phyloP scores from a whole-genome alignment of 2,329 filamentous ascomycete species.

The Zymoseptoria tritici region DNA sequence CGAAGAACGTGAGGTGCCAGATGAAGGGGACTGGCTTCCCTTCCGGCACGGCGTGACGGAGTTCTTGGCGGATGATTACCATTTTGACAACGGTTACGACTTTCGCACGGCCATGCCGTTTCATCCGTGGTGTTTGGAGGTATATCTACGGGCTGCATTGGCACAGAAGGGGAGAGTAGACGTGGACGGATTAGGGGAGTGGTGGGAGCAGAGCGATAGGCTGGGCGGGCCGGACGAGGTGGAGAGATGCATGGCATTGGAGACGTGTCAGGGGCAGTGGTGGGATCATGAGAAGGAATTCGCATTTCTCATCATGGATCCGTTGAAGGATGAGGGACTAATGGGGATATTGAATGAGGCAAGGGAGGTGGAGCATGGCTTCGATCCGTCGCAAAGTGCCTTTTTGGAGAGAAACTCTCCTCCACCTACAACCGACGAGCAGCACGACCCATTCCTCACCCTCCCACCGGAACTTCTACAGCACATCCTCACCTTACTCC shows the following conservation, averaged over 20 bases:
- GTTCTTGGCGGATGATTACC: background rate
- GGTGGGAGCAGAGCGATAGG: background rate
- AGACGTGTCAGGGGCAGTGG: conserved; percentile 1
- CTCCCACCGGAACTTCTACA: conserved; percentile 4
- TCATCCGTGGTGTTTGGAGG: conserved; percentile 13
- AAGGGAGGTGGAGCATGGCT: background rate
- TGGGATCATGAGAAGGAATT: conserved; percentile 6
- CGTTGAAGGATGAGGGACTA: conserved; percentile 1
- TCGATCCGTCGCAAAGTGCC: background rate
- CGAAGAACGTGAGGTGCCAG: background rate
- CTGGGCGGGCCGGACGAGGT: background rate
- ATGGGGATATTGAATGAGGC: background rate
- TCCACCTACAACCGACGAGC: background rate
- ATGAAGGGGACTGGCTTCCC: too few relatives aligned
- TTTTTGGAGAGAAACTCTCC: background rate
- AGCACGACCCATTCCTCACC: conserved; percentile 3
- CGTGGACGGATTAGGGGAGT: conserved; percentile 3
- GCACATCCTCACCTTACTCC: conserved; percentile 1
- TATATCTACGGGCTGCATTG: conserved; percentile 5
- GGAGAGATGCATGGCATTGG: background rate
- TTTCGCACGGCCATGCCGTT: conserved; percentile 7
- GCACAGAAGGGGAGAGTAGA: background rate
- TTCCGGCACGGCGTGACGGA: conserved; percentile 3
- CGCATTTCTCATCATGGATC: conserved; percentile 7
- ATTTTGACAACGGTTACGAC: background rate